Conservation (phyloP, 1,284 basidiomycete species). For the Lentinula novae-zelandiae region DNA sequence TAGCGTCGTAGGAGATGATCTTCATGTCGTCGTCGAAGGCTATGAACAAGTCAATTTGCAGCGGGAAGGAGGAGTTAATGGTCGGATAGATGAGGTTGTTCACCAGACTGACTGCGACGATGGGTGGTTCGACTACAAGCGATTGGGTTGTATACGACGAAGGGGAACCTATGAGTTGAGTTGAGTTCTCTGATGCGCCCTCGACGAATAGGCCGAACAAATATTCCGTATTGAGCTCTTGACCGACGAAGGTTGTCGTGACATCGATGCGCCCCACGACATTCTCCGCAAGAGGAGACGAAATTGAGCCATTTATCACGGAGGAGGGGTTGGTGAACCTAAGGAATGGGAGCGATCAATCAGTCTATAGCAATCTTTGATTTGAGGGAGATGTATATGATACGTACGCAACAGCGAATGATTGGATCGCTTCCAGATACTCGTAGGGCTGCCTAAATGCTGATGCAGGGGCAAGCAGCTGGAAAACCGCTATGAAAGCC, state of each 20-base stretch:
- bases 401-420: background rate
- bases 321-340: background rate
- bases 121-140: background rate
- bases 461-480: background rate
- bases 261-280: constrained; percentile 5
- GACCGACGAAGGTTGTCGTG: background rate
- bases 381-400: too few relatives aligned
- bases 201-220: background rate
- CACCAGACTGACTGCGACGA: background rate
- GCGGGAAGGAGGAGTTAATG: background rate
- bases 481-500: background rate
- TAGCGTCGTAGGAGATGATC: constrained; percentile 3
- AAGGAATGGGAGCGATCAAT: background rate
- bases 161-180: background rate
- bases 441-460: background rate
- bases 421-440: background rate
- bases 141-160: background rate
- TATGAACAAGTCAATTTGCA: background rate
- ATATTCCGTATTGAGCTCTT: constrained; percentile 3
- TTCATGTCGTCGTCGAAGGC: constrained; percentile 1
- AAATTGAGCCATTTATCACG: background rate
- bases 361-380: too few relatives aligned
- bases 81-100: constrained; percentile 1
- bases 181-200: background rate
- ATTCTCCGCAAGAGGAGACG: background rate